phyloP scores from a whole-genome alignment of 2,329 filamentous ascomycete species.

The Hymenotorrendiella dingleyae region DNA sequence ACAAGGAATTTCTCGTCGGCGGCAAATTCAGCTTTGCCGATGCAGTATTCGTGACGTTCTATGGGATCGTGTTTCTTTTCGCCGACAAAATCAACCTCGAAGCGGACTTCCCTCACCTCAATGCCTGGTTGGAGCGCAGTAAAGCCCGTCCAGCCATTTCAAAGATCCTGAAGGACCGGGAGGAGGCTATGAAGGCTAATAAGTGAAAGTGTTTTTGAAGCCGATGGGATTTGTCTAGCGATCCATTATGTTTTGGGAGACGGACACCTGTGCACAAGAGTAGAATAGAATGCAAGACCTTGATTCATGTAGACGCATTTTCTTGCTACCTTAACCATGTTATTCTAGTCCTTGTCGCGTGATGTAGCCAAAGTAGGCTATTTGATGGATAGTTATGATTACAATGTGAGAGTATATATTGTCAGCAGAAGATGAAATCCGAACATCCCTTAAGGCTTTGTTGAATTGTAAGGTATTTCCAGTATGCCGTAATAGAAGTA shows the following conservation, averaged over 20 bases:
- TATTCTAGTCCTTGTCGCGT: too few relatives aligned
- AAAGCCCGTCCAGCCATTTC: slow-evolving; percentile 3
- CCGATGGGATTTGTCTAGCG: slow-evolving; percentile 2
- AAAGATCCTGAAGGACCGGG: slow-evolving; percentile 8
- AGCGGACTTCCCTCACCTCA: slow-evolving; percentile 12
- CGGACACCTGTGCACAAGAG: too few relatives aligned
- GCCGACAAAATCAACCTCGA: slow-evolving; percentile 23
- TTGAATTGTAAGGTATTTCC: too few relatives aligned
- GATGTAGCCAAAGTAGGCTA: too few relatives aligned
- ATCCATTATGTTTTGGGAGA: slow-evolving; percentile 4
- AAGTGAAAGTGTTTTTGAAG: slow-evolving; percentile 3
- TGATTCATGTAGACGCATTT: too few relatives aligned
- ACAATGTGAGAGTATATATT: too few relatives aligned
- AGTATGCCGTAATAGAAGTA: too few relatives aligned
- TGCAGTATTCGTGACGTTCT: slow-evolving; percentile 12
- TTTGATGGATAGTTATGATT: too few relatives aligned
- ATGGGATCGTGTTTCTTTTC: slow-evolving; percentile 7
- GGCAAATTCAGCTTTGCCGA: slow-evolving; percentile 36
- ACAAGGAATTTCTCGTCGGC: slow-evolving; percentile 33
- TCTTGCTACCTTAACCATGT: too few relatives aligned
- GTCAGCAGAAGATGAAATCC: too few relatives aligned
- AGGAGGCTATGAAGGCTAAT: slow-evolving; percentile 8
- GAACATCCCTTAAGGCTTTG: too few relatives aligned
- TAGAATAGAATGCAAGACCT: too few relatives aligned
- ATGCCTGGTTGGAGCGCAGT: slow-evolving; percentile 33